These are phyloP conservation scores for Adansonia grandidieri DNA, from an alignment of 441 rosid species.

Conservation along the genomic window DNA sequence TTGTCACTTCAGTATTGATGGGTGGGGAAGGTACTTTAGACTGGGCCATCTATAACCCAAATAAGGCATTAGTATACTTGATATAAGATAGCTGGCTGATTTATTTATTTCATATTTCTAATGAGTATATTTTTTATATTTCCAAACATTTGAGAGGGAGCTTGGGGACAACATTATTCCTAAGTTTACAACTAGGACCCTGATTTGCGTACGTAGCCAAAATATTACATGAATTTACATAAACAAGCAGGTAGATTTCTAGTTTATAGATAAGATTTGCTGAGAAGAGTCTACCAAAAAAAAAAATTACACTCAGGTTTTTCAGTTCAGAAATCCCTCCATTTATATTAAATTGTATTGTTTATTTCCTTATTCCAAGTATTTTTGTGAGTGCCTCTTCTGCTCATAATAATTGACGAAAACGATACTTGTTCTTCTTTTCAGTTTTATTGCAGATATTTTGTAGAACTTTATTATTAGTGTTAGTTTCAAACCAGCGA, in stretches of 20 bases:
- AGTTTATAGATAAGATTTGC: too few relatives aligned
- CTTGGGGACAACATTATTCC: not conserved
- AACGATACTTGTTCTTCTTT: too few relatives aligned
- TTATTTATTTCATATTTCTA: not conserved
- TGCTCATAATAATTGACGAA: too few relatives aligned
- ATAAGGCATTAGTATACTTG: not conserved
- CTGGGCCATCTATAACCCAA: not conserved
- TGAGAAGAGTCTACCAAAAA: not conserved
- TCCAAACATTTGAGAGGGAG: not conserved
- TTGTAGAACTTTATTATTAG: too few relatives aligned
- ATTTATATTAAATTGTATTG: too few relatives aligned
- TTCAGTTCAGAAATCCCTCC: not conserved
- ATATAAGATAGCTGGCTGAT: too few relatives aligned
- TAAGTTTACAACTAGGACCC: not conserved
- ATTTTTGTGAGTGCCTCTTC: too few relatives aligned
- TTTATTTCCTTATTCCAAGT: too few relatives aligned
- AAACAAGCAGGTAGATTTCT: too few relatives aligned
- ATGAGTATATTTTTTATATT: too few relatives aligned
- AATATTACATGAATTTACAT: too few relatives aligned
- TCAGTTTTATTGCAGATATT: too few relatives aligned
- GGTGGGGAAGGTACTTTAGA: not conserved
- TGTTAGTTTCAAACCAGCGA: not conserved
- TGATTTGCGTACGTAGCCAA: not conserved
- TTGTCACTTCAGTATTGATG: not conserved
- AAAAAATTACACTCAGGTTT: not conserved